Evolutionary conservation across 768 basidiomycete species (phyloP).

Genomic region (Tephrocybe sp.): DNA sequence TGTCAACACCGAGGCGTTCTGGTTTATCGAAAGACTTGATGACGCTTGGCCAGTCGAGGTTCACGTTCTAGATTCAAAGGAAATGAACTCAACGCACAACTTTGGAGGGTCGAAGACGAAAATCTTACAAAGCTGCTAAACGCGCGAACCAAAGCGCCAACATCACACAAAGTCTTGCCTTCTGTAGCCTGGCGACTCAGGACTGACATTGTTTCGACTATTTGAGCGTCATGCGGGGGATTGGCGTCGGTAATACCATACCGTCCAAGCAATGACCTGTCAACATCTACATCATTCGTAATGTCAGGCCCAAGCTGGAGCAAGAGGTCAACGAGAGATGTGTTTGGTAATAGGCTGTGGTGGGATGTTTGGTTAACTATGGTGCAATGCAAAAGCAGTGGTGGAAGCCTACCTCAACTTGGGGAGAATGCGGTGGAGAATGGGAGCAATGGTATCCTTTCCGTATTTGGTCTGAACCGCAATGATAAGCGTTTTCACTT

Average conservation of each 20-base stretch:
- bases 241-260: slow-evolving; percentile 74
- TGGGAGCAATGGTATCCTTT: slow-evolving; percentile 69
- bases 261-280: slow-evolving; percentile 67
- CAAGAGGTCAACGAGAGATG: slow-evolving; percentile 72
- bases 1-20: slow-evolving; percentile 84
- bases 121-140: slow-evolving; percentile 71
- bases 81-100: too few species aligned
- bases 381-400: background rate
- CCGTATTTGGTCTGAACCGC: slow-evolving; percentile 83
- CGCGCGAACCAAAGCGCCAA: slow-evolving; percentile 70
- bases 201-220: slow-evolving; percentile 69
- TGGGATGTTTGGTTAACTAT: background rate
- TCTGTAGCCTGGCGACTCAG: slow-evolving; percentile 71
- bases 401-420: slow-evolving; percentile 57
- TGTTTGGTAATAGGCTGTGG: slow-evolving; percentile 61
- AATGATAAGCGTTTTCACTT: slow-evolving; percentile 73
- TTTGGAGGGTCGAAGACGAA: background rate
- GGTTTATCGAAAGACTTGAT: slow-evolving; percentile 86
- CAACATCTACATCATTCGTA: slow-evolving; percentile 69
- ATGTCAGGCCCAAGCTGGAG: slow-evolving; percentile 80
- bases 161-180: slow-evolving; percentile 71
- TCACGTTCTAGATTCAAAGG: slow-evolving; percentile 67
- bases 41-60: slow-evolving; percentile 78
- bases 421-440: slow-evolving; percentile 72
- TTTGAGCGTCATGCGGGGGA: slow-evolving; percentile 70